Base-by-base conservation (phyloP, 768 basidiomycete genomes). In the Russula vinacea region DNA sequence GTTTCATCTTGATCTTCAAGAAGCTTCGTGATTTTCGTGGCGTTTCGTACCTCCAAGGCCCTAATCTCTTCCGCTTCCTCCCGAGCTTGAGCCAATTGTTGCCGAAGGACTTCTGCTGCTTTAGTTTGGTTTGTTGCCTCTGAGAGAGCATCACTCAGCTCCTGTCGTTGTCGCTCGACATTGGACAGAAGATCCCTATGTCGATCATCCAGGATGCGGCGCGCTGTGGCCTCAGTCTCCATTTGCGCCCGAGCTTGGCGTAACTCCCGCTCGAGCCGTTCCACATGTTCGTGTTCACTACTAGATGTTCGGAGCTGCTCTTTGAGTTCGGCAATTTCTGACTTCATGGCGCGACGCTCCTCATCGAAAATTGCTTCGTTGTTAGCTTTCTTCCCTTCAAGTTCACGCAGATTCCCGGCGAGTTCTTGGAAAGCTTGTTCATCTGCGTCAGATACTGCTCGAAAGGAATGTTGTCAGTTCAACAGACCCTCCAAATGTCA, bases 1-100 rank as follows among this genome's bases (percentile, higher is more conserved):
- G 84, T 86, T 49, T 76, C 78, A n/a, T 85, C 85, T 71, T 94
- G 89, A 37, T 93, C 92, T 65, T 88, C 86, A 50, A 93, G 76
- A 47, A 94, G 73, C 56, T 77, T 78, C 9, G 83, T 79, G 16
- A 91, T 78, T 70, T 89, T 89, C 60, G 78, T 77, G 14, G 83
- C 79, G 65, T 88, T 87, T 62, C 83, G 79, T 47, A 79, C 78
- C 72, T 92, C 90, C 47, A 90, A 76, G 13, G 78, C 74, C 72
- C 88, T 87, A 52, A 89, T 80, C 54, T 87, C 86, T 62, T 88
- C 85, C 47, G 83, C 84, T 71, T 90, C 87, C 1, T 77, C 74
- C 49, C 78, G 80, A 5, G 83, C 83, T 62, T 84, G 85, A 1
- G 77, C 73, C 35, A 92, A 78, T 70, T 91, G 86, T 68, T 84